phyloP scores from a whole-genome alignment of 2,329 filamentous ascomycete genomes.

The Fusarium nisikadoi region DNA sequence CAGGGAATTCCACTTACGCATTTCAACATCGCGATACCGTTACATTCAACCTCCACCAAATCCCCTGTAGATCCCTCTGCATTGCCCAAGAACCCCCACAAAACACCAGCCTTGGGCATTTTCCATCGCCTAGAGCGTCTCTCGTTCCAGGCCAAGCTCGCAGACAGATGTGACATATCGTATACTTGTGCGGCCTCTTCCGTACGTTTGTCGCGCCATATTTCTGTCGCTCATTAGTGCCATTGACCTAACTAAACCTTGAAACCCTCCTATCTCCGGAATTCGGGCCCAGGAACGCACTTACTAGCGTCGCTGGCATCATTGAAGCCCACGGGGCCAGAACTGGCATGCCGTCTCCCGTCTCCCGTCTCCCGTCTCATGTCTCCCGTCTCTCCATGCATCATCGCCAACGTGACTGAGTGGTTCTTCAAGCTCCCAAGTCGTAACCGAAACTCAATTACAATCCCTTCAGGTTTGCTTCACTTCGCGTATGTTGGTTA shows the following conservation, averaged over 20 bases:
- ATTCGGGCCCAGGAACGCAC: constrained; percentile 4
- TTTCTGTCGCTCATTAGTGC: background rate
- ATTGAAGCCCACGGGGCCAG: background rate
- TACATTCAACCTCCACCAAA: constrained; percentile 10
- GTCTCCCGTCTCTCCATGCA: background rate
- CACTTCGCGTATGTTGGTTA: background rate
- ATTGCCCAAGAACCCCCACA: background rate
- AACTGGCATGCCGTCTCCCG: background rate
- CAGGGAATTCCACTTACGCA: background rate
- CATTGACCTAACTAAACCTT: background rate
- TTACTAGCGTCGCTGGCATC: background rate
- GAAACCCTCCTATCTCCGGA: constrained; percentile 4
- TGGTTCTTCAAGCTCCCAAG: background rate
- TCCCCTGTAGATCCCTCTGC: constrained; percentile 4
- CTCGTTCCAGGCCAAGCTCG: background rate
- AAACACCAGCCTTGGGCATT: constrained; percentile 3
- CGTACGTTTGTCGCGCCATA: constrained; percentile 1
- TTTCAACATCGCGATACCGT: constrained; percentile 13
- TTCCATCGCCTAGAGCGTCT: constrained; percentile 22
- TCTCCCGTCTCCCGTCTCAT: background rate
- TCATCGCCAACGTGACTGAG: background rate
- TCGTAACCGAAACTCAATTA: constrained; percentile 4
- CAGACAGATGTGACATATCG: background rate
- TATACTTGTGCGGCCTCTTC: background rate
- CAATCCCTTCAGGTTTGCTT: background rate